These are phyloP conservation scores for Salvia rosmarinus DNA, from an alignment of 257 asterid genomes.

Conservation along the genomic window DNA sequence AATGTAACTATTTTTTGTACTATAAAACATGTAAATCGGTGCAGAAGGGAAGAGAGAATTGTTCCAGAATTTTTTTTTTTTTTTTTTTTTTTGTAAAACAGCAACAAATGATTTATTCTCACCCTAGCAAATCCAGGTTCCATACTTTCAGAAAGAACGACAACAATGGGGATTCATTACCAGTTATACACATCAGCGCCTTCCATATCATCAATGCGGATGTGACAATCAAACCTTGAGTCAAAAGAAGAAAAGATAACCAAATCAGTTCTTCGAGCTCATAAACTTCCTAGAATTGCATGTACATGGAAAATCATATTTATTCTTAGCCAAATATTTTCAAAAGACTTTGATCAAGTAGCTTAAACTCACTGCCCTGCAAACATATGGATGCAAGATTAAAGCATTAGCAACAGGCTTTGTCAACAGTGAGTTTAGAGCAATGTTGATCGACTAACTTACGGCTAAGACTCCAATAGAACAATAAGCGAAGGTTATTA, in stretches of 20 bases:
- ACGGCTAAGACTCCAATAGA: not conserved
- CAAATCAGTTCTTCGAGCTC: not conserved
- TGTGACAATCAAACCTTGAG: constrained; percentile 56
- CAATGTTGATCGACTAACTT: constrained; percentile 1
- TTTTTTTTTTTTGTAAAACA: not conserved
- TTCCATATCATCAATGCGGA: constrained; percentile 73
- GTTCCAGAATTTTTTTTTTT: too few relatives aligned
- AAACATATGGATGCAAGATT: not conserved
- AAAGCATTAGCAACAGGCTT: not conserved
- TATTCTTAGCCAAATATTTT: not conserved
- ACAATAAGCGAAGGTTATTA: not conserved
- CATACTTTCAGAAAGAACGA: constrained; percentile 81
- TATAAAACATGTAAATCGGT: not conserved
- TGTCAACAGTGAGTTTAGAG: not conserved
- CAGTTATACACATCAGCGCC: constrained; percentile 53
- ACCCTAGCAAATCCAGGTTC: constrained; percentile 80
- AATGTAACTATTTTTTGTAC: too few relatives aligned
- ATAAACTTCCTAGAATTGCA: constrained; percentile 2
- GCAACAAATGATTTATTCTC: constrained; percentile 15
- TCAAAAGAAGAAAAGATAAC: constrained; percentile 16
- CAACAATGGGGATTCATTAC: constrained; percentile 75
- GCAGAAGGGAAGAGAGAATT: not conserved
- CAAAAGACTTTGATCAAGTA: not conserved
- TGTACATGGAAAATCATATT: not conserved
- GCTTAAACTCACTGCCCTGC: not conserved